Evolutionary conservation across 768 basidiomycete species (phyloP).

Genomic region (Stropharia rugosoannulata): DNA sequence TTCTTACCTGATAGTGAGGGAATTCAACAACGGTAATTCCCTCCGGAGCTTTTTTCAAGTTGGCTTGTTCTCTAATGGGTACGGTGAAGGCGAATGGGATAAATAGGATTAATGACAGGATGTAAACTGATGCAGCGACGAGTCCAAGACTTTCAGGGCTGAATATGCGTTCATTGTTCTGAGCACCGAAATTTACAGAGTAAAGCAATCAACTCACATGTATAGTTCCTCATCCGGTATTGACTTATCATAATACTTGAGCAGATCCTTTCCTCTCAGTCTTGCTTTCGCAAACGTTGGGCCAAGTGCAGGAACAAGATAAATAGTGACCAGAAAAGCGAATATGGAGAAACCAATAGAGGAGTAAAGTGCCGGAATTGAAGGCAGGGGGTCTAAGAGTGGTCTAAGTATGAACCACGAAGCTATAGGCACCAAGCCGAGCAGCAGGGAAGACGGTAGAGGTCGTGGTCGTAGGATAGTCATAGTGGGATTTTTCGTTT

Average conservation of each 20-base stretch:
- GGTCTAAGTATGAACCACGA: conserved; percentile 75
- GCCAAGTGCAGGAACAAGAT: conserved; percentile 82
- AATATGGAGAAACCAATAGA: conserved; percentile 84
- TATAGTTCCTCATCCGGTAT: conserved; percentile 60
- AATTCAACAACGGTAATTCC: conserved; percentile 69
- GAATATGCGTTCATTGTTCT: background rate
- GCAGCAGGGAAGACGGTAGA: conserved; percentile 48
- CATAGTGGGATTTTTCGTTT: conserved; percentile 11
- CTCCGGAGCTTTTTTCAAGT: conserved; percentile 45
- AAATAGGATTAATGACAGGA: conserved; percentile 84
- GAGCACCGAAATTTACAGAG: background rate
- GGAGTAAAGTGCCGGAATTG: conserved; percentile 71
- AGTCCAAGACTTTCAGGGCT: conserved; percentile 96
- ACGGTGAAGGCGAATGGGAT: conserved; percentile 95
- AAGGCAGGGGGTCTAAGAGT: conserved; percentile 65
- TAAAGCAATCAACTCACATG: conserved; percentile 2
- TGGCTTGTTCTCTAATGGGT: conserved; percentile 48
- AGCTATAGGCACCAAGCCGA: conserved; percentile 65
- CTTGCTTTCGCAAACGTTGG: conserved; percentile 79
- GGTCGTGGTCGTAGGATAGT: conserved; percentile 43
- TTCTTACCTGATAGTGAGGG: conserved; percentile 70
- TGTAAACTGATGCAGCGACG: conserved; percentile 87
- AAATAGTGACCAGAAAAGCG: conserved; percentile 74
- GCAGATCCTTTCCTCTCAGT: conserved; percentile 81
- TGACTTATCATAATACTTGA: conserved; percentile 74